Percentiles rank a stretch among this genome's conserved stretches.
Evolutionary conservation across 176 grass and related monocot species (phyloP).

Genomic region (Carex cristatella): DNA sequence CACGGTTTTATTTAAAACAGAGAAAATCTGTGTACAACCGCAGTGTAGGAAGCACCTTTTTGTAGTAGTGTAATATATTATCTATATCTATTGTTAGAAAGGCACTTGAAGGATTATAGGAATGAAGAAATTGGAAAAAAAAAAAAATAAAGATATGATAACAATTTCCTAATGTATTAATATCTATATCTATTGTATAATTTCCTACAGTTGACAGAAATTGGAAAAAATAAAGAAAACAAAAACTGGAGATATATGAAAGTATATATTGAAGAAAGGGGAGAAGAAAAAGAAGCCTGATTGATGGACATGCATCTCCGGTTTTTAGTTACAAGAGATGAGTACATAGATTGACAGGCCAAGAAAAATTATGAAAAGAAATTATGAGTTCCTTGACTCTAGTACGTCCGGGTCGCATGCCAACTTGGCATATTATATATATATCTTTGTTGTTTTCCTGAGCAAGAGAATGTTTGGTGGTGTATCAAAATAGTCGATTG

Average conservation of each 20-base stretch:
- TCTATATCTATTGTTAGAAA: no score
- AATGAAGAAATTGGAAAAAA: no score
- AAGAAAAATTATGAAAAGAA: not conserved
- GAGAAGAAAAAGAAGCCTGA: not conserved
- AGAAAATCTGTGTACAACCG: no score
- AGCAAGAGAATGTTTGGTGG: constrained; percentile 23
- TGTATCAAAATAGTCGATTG: constrained; percentile 20
- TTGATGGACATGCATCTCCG: not conserved
- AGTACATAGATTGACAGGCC: not conserved
- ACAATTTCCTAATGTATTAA: not conserved
- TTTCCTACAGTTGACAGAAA: not conserved
- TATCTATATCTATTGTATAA: not conserved
- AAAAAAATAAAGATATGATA: not conserved
- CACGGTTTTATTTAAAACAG: no score
- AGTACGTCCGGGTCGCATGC: not conserved
- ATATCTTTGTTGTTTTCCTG: constrained; percentile 19
- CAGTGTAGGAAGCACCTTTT: no score
- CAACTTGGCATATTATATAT: constrained; percentile 6
- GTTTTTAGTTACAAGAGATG: not conserved
- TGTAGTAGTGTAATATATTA: no score
- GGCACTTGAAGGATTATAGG: no score
- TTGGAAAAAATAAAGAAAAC: not conserved
- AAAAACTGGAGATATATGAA: not conserved
- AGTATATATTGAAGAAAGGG: not conserved
- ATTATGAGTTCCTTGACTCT: constrained; percentile 13